These are phyloP conservation scores for Colletotrichum plurivorum DNA, from an alignment of 2,329 filamentous ascomycete genomes.

Conservation along the genomic window DNA sequence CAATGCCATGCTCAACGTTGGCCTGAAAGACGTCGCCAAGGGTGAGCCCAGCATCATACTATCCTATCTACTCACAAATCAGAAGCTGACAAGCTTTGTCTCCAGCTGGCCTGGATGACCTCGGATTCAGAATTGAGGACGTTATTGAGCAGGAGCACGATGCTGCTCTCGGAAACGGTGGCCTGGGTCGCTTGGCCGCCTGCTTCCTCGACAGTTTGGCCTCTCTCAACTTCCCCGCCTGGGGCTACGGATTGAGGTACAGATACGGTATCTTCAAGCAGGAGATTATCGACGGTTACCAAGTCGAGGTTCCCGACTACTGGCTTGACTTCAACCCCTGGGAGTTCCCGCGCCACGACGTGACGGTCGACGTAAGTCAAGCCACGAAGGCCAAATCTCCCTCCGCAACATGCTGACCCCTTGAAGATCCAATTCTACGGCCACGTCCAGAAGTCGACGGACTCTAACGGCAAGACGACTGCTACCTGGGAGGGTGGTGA, in stretches of 20 bases:
- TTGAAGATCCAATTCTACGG: conserved; percentile 90
- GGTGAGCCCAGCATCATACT: conserved; percentile 63
- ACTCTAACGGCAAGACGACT: conserved; percentile 82
- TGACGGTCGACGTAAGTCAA: conserved; percentile 83
- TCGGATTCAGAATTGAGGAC: conserved; percentile 97
- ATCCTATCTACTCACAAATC: too few species aligned
- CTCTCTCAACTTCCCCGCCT: conserved; percentile 94
- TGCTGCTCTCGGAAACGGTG: conserved; percentile 95
- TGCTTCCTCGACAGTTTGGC: conserved; percentile 98
- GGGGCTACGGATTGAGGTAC: conserved; percentile 97
- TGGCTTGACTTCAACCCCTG: conserved; percentile 99
- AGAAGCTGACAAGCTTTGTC: conserved; percentile 39
- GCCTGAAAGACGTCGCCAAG: conserved; percentile 86
- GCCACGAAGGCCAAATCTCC: neutral
- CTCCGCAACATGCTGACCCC: neutral
- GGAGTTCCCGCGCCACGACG: conserved; percentile 97
- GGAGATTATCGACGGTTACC: conserved; percentile 97
- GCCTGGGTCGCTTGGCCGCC: conserved; percentile 92
- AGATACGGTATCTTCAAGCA: conserved; percentile 99
- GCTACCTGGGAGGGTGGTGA: conserved; percentile 93
- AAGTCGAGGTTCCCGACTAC: conserved; percentile 98
- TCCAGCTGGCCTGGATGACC: conserved; percentile 84
- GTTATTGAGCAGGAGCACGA: conserved; percentile 96
- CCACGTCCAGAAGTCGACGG: conserved; percentile 79
- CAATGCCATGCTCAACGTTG: conserved; percentile 98